Percentiles rank a stretch among this genome's conserved stretches.
Evolutionary conservation across 2,329 filamentous ascomycete genomes (phyloP).

Genomic region (Cadophora sp.): DNA sequence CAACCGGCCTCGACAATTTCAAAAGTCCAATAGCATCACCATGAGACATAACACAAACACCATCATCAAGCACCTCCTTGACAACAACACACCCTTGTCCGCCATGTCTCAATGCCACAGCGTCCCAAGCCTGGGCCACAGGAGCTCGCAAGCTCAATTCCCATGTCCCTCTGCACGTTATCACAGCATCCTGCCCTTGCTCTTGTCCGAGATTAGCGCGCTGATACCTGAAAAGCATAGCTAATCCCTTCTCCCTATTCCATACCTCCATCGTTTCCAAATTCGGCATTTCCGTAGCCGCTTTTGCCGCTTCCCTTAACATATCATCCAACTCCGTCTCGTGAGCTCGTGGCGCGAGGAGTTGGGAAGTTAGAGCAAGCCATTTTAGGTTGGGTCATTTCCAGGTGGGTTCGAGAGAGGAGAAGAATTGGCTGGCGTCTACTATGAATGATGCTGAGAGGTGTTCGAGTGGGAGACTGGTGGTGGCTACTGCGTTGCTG

Average conservation of each 20-base stretch:
- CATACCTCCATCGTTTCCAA: conserved; percentile 38
- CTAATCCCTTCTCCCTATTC: conserved; percentile 35
- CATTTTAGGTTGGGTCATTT: conserved; percentile 35
- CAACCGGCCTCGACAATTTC: conserved; percentile 31
- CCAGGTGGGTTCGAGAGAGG: conserved; percentile 34
- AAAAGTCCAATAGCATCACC: conserved; percentile 36
- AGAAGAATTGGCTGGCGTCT: conserved; percentile 36
- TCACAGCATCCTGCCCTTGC: conserved; percentile 30
- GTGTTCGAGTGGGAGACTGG: conserved; percentile 34
- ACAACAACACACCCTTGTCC: conserved; percentile 31
- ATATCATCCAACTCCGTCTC: conserved; percentile 27
- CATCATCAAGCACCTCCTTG: conserved; percentile 32
- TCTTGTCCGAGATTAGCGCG: conserved; percentile 14
- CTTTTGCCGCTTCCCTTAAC: conserved; percentile 33
- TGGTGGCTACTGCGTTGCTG: conserved; percentile 28
- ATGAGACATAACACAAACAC: conserved; percentile 36
- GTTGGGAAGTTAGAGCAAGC: conserved; percentile 35
- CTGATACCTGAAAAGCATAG: conserved; percentile 35
- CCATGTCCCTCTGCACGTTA: conserved; percentile 41
- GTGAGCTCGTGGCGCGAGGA: conserved; percentile 40
- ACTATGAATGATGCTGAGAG: conserved; percentile 37
- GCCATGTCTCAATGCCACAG: conserved; percentile 34
- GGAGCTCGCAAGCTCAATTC: conserved; percentile 35
- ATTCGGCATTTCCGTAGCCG: conserved; percentile 37
- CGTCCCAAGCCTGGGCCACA: conserved; percentile 37